Conservation (phyloP, 2,329 filamentous ascomycete genomes). For the Emericellopsis cladophorae region DNA sequence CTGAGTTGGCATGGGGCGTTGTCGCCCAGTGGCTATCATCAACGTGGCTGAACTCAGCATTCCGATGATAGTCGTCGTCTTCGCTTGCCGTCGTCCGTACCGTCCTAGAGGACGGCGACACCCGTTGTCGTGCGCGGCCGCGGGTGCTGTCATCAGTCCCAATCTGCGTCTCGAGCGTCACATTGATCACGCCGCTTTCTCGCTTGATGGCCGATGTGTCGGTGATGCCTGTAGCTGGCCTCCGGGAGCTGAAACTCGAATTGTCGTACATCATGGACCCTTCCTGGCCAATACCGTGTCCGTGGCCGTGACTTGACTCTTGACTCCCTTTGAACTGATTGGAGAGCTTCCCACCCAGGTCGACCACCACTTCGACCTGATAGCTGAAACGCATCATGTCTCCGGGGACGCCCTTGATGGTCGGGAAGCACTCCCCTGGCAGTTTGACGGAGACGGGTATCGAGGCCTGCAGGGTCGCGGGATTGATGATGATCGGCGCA, state of each 20-base stretch:
- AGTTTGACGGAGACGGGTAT: constrained; percentile 76
- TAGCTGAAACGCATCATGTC: constrained; percentile 95
- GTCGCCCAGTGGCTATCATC: constrained; percentile 10
- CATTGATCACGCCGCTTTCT: constrained; percentile 84
- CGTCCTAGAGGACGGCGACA: constrained; percentile 13
- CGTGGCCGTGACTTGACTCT: constrained; percentile 22
- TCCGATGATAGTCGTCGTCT: constrained; percentile 12
- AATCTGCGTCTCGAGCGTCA: constrained; percentile 75
- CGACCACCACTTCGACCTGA: constrained; percentile 82
- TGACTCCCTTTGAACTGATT: constrained; percentile 57
- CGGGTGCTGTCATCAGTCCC: constrained; percentile 67
- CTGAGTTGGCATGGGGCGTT: constrained; percentile 6
- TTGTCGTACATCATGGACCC: background rate
- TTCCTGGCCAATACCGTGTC: constrained; percentile 11
- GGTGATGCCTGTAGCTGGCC: constrained; percentile 51
- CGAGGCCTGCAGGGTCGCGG: constrained; percentile 60
- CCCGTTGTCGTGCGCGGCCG: constrained; percentile 10
- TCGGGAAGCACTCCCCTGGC: constrained; percentile 84
- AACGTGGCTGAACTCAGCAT: constrained; percentile 1
- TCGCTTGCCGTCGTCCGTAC: constrained; percentile 15
- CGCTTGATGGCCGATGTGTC: constrained; percentile 78
- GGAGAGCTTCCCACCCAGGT: constrained; percentile 76
- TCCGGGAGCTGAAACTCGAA: background rate
- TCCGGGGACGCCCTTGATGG: constrained; percentile 78
- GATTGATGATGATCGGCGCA: constrained; percentile 79